Conservation (phyloP, 441 rosid species). For the Adansonia grandidieri region DNA sequence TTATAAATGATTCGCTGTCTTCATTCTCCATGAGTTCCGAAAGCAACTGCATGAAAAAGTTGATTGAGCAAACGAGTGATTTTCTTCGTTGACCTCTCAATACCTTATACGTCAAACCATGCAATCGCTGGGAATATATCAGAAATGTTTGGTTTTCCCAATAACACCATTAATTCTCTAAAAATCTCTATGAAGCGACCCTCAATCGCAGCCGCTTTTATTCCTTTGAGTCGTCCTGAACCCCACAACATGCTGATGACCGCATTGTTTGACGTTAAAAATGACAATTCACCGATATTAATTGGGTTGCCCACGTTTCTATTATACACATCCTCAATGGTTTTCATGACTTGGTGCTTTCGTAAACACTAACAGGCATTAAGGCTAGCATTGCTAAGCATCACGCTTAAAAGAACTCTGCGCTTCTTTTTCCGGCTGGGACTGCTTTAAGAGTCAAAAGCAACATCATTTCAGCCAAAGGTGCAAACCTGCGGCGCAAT, state of each 20-base stretch:
- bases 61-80: slow-evolving; percentile 28
- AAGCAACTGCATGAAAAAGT: slow-evolving; percentile 51
- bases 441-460: slow-evolving; percentile 44
- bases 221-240: slow-evolving; percentile 30
- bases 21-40: slow-evolving; percentile 37
- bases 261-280: slow-evolving; percentile 30
- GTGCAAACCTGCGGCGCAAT: slow-evolving; percentile 37
- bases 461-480: slow-evolving; percentile 50
- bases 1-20: slow-evolving; percentile 31
- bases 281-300: slow-evolving; percentile 52
- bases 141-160: slow-evolving; percentile 58
- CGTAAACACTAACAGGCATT: slow-evolving; percentile 44
- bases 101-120: slow-evolving; percentile 54
- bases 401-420: slow-evolving; percentile 48
- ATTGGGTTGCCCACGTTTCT: slow-evolving; percentile 33
- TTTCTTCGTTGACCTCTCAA: slow-evolving; percentile 38
- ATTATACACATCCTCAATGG: slow-evolving; percentile 32
- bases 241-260: slow-evolving; percentile 53
- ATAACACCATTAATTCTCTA: slow-evolving; percentile 32
- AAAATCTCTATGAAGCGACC: slow-evolving; percentile 39
- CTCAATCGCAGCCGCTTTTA: slow-evolving; percentile 25
- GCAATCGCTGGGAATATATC: slow-evolving; percentile 58
- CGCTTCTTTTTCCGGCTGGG: slow-evolving; percentile 49
- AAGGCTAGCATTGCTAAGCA: slow-evolving; percentile 49
- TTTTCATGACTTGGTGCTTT: slow-evolving; percentile 38